Evolutionary conservation across 495 filamentous ascomycete species (phyloP).

Genomic region (Penicillium silybi): DNA sequence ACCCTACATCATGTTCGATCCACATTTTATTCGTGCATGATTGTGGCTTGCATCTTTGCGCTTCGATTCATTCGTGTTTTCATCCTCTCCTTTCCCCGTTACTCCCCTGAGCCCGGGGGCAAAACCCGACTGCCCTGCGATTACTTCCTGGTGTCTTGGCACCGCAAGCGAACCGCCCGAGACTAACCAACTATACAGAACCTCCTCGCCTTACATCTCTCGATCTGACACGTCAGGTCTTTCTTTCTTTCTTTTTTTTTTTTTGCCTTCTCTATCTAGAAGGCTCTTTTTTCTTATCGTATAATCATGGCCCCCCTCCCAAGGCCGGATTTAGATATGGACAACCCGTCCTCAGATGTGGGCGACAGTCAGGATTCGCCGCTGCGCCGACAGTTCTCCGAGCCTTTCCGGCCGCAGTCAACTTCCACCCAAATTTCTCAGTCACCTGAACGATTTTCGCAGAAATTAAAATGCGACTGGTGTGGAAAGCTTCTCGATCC

Average conservation of each 20-base stretch:
- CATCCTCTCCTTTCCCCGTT: neutral
- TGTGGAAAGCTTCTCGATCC: slow-evolving; percentile 36
- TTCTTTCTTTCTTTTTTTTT: slow-evolving; percentile 2
- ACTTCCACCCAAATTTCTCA: slow-evolving; percentile 37
- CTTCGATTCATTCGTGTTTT: neutral
- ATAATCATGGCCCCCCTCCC: slow-evolving; percentile 35
- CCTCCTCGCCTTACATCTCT: slow-evolving; percentile 12
- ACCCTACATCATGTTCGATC: neutral
- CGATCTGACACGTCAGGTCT: slow-evolving; percentile 6
- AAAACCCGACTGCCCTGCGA: slow-evolving; percentile 24
- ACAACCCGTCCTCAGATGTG: slow-evolving; percentile 40
- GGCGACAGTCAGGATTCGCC: slow-evolving; percentile 41
- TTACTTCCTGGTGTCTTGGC: slow-evolving; percentile 41
- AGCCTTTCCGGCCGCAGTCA: slow-evolving; percentile 34
- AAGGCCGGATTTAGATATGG: slow-evolving; percentile 34
- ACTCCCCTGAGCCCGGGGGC: slow-evolving; percentile 9
- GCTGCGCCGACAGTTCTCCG: slow-evolving; percentile 44
- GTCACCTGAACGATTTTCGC: slow-evolving; percentile 29
- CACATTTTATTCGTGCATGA: neutral
- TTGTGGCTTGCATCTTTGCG: neutral
- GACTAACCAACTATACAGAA: slow-evolving; percentile 36
- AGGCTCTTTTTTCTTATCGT: slow-evolving; percentile 1
- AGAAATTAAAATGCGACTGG: slow-evolving; percentile 31
- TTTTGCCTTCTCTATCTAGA: slow-evolving; percentile 2
- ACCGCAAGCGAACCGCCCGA: slow-evolving; percentile 35